Conservation (phyloP, 2,329 filamentous ascomycete species). For the Claviceps humidiphila region DNA sequence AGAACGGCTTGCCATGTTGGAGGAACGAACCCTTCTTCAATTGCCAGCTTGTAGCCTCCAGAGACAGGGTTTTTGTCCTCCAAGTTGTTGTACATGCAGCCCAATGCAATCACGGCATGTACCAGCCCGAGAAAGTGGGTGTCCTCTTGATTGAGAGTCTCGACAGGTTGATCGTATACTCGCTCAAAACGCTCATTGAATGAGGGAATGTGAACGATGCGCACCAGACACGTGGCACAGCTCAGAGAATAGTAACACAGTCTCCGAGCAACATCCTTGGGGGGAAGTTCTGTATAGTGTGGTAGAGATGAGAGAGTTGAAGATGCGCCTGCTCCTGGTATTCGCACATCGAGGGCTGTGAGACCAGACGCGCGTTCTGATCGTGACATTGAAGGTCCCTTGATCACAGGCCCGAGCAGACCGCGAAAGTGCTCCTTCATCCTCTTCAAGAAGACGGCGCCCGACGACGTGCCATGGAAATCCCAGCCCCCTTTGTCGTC, state of each 20-base stretch:
- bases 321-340: slow-evolving; percentile 44
- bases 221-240: slow-evolving; percentile 44
- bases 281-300: slow-evolving; percentile 54
- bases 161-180: slow-evolving; percentile 57
- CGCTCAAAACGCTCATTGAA: slow-evolving; percentile 68
- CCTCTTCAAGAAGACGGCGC: slow-evolving; percentile 72
- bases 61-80: slow-evolving; percentile 37
- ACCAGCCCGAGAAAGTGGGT: slow-evolving; percentile 56
- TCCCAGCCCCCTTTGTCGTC: slow-evolving; percentile 89
- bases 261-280: slow-evolving; percentile 39
- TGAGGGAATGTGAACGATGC: slow-evolving; percentile 67
- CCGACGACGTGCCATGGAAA: slow-evolving; percentile 88
- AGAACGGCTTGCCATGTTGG: not conserved
- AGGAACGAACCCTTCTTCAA: slow-evolving; percentile 40
- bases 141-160: slow-evolving; percentile 50
- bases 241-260: slow-evolving; percentile 43
- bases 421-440: slow-evolving; percentile 81
- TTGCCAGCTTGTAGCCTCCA: slow-evolving; percentile 34
- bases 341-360: slow-evolving; percentile 56
- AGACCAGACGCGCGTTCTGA: slow-evolving; percentile 35
- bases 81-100: slow-evolving; percentile 55
- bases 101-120: slow-evolving; percentile 57
- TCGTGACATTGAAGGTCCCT: slow-evolving; percentile 44
- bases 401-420: slow-evolving; percentile 52
- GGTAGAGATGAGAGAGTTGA: slow-evolving; percentile 38